Evolutionary conservation across 371 early-diverging fungal species (phyloP).

Genomic region (Mortierella sp.): DNA sequence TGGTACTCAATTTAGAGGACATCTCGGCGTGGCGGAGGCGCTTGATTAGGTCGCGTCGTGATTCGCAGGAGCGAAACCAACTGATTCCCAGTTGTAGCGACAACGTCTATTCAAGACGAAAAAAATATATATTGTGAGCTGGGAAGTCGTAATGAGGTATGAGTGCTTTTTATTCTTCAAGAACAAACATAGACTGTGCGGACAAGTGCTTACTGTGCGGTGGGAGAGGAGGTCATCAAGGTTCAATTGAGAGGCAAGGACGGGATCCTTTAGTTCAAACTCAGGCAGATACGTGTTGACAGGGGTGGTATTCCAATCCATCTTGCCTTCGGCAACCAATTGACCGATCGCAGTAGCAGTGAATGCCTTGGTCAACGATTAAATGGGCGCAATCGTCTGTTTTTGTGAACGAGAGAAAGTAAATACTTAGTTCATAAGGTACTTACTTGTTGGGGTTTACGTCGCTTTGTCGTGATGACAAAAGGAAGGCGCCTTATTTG

Average conservation of each 20-base stretch:
- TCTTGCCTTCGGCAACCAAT: conserved; percentile 27
- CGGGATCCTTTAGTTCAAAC: conserved; percentile 23
- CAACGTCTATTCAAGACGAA: neutral
- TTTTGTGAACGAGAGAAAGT: neutral
- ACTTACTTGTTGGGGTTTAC: too few relatives aligned
- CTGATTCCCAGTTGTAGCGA: neutral
- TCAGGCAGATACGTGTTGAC: conserved; percentile 30
- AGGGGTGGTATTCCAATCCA: conserved; percentile 26
- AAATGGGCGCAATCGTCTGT: conserved; percentile 8
- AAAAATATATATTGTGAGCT: neutral
- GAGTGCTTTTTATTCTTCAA: neutral
- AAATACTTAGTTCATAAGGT: neutral
- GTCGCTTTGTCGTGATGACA: neutral
- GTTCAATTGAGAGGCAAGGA: conserved; percentile 14
- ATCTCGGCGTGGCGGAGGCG: conserved; percentile 10
- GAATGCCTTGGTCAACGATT: conserved; percentile 26
- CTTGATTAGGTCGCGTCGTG: conserved; percentile 17
- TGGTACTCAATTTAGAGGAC: neutral
- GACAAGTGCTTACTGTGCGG: conserved; percentile 6
- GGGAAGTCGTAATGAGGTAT: neutral
- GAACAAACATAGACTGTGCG: neutral
- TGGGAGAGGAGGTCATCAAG: conserved; percentile 25
- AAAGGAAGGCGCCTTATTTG: too few relatives aligned
- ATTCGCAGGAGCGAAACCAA: neutral
- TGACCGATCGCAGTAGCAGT: conserved; percentile 26